Percentiles rank a stretch among this genome's conserved stretches.
Conservation (phyloP, 2,329 filamentous ascomycete genomes). For the Beauveria sp. region DNA sequence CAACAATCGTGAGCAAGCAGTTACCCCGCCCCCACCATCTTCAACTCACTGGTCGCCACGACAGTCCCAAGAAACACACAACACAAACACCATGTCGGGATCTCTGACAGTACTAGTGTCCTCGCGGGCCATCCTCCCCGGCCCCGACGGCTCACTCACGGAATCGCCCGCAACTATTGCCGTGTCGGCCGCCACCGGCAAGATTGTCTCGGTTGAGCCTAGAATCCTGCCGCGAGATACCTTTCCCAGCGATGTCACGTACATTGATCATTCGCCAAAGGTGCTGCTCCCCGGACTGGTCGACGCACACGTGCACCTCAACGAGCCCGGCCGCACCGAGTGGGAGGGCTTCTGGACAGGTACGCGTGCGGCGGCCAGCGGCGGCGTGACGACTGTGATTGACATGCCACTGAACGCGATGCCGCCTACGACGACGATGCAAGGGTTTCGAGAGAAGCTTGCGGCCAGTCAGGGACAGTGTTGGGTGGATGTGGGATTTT, state of each 20-base stretch:
- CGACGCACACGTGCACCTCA: constrained; percentile 94
- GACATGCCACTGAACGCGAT: constrained; percentile 99
- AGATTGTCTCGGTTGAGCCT: constrained; percentile 70
- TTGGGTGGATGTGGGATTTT: constrained; percentile 99
- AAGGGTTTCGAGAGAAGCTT: constrained; percentile 76
- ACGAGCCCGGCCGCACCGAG: constrained; percentile 92
- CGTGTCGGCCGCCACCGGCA: constrained; percentile 71
- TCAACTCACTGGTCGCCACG: background rate
- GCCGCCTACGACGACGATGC: constrained; percentile 85
- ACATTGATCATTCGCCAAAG: constrained; percentile 77
- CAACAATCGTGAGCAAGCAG: background rate
- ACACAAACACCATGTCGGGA: constrained; percentile 16
- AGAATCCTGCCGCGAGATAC: constrained; percentile 64
- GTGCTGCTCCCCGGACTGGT: constrained; percentile 86
- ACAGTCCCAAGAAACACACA: background rate
- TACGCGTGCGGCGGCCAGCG: constrained; percentile 86
- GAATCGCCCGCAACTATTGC: constrained; percentile 78
- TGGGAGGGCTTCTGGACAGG: constrained; percentile 98
- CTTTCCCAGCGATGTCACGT: constrained; percentile 66
- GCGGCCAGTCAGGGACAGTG: constrained; percentile 78
- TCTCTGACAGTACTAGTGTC: constrained; percentile 71
- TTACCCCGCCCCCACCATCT: constrained; percentile 11
- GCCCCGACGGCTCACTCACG: constrained; percentile 50
- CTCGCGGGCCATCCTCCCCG: constrained; percentile 71
- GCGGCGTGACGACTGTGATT: constrained; percentile 91